Percentiles rank a stretch among this genome's conserved stretches.
Evolutionary conservation across 352 stramenopile genomes (phyloP).

Genomic region (Saprolegnia parasitica): DNA sequence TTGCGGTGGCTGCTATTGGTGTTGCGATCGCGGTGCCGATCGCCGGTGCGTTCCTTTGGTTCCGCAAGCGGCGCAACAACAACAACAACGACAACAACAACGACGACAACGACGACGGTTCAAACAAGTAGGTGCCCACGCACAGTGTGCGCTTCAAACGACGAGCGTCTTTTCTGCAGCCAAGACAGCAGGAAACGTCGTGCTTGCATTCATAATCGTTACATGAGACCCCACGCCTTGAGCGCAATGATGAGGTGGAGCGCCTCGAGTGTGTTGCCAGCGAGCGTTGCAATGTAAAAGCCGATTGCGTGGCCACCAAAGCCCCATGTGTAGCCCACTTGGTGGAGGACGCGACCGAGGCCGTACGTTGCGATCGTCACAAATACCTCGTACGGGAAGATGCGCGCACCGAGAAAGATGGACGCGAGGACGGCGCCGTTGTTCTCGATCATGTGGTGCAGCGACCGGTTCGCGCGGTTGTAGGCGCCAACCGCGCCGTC

Average conservation of each 20-base stretch:
- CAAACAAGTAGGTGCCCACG: too few species aligned
- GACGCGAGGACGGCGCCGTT: neutral
- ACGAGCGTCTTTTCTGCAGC: too few species aligned
- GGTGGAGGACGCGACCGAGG: slow-evolving; percentile 21
- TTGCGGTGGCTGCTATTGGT: too few species aligned
- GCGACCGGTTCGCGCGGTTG: slow-evolving; percentile 21
- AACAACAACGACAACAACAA: too few species aligned
- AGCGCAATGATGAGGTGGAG: slow-evolving; percentile 12
- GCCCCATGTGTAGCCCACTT: slow-evolving; percentile 19
- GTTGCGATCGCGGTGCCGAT: too few species aligned
- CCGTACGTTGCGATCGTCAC: neutral
- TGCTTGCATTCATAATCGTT: too few species aligned
- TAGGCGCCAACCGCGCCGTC: slow-evolving; percentile 4
- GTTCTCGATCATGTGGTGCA: slow-evolving; percentile 27
- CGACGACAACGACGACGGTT: too few species aligned
- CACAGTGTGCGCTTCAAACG: too few species aligned
- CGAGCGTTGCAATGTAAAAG: slow-evolving; percentile 16
- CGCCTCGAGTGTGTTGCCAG: slow-evolving; percentile 5
- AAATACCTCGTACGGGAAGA: slow-evolving; percentile 6
- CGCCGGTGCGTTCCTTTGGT: too few species aligned
- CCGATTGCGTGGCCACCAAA: slow-evolving; percentile 9
- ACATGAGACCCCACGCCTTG: slow-evolving; percentile 1
- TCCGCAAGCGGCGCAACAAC: too few species aligned
- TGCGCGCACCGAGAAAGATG: neutral
- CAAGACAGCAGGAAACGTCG: too few species aligned